Evolutionary conservation across 1,284 basidiomycete genomes (phyloP).

Genomic region (Termitomyces sp.): DNA sequence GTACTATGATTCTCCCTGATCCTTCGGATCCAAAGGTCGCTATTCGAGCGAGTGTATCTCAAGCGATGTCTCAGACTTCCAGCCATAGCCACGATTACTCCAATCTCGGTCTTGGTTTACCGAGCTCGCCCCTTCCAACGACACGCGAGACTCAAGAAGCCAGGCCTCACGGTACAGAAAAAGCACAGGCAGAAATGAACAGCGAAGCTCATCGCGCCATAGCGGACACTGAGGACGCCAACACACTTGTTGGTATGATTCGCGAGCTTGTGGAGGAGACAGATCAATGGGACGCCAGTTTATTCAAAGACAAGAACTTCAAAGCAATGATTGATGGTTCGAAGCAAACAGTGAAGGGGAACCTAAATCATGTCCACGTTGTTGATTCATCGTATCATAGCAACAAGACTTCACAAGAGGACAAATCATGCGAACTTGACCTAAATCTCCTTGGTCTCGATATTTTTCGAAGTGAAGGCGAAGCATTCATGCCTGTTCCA

Average conservation of each 20-base stretch:
- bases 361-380: not conserved
- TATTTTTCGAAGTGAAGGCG: constrained; percentile 13
- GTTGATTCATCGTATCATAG: not conserved
- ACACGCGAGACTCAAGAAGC: not conserved
- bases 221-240: constrained; percentile 22
- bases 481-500: constrained; percentile 7
- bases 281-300: constrained; percentile 41
- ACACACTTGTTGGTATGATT: constrained; percentile 36
- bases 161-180: not conserved
- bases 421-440: constrained; percentile 14
- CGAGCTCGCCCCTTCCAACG: not conserved
- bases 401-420: not conserved
- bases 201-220: not conserved
- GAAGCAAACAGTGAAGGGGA: constrained; percentile 12
- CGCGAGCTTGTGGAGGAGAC: constrained; percentile 44
- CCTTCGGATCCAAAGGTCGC: constrained; percentile 10
- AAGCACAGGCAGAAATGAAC: not conserved
- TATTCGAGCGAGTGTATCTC: not conserved
- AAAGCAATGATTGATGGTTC: constrained; percentile 36
- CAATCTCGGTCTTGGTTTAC: constrained; percentile 11
- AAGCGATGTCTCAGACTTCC: not conserved
- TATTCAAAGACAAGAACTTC: constrained; percentile 44
- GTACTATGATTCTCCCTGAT: constrained; percentile 38
- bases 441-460: constrained; percentile 16
- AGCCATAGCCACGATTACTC: constrained; percentile 4